These are phyloP conservation scores for Chrysanthemum makinoi DNA, from an alignment of 129 eudicot genomes.

Conservation along the genomic window DNA sequence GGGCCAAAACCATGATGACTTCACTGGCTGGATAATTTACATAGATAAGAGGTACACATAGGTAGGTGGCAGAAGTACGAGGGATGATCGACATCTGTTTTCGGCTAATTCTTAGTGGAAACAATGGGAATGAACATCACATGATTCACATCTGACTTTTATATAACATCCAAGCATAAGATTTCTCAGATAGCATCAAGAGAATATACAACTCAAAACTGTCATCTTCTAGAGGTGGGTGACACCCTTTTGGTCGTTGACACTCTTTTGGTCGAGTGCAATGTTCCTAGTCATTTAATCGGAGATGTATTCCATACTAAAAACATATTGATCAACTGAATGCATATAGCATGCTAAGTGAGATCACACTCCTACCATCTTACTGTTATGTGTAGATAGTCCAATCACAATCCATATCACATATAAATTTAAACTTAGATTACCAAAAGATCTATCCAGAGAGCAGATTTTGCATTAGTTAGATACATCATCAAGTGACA, in stretches of 20 bases:
- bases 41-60: no score
- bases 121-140: neutral
- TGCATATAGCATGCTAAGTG: neutral
- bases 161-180: neutral
- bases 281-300: neutral
- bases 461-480: neutral
- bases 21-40: no score
- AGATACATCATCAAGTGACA: neutral
- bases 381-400: neutral
- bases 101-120: no score
- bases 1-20: no score
- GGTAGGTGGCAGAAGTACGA: no score
- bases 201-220: neutral
- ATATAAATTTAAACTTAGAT: neutral
- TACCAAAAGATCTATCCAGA: neutral
- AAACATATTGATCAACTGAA: neutral
- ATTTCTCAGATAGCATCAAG: neutral
- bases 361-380: neutral
- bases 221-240: neutral
- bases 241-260: neutral
- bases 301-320: neutral
- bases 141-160: no score
- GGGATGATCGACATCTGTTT: no score
- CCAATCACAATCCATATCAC: neutral
- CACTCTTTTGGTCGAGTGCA: neutral